These are phyloP conservation scores for Rhizopus microsporus DNA, from an alignment of 371 early-diverging fungal genomes.

Conservation along the genomic window DNA sequence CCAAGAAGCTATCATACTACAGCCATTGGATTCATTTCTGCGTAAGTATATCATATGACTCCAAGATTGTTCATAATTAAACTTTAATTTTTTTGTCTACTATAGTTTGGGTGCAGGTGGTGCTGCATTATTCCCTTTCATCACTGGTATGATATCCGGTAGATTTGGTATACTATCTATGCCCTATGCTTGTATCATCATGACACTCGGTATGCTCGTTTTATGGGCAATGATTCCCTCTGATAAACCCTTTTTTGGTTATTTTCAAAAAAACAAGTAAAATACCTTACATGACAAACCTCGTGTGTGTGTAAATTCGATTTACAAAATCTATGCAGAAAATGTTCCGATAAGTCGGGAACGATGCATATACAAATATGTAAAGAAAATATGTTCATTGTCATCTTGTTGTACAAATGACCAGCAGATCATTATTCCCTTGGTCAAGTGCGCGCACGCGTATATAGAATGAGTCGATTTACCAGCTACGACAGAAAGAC, in stretches of 20 bases:
- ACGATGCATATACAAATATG: too few relatives aligned
- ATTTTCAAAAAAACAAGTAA: constrained; percentile 5
- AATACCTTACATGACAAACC: not conserved
- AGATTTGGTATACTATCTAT: constrained; percentile 31
- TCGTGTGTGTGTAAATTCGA: constrained; percentile 5
- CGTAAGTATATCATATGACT: constrained; percentile 16
- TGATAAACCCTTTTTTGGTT: constrained; percentile 25
- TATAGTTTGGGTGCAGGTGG: constrained; percentile 39
- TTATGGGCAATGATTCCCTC: constrained; percentile 37
- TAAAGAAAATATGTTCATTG: too few relatives aligned
- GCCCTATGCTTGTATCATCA: constrained; percentile 28
- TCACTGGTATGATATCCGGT: constrained; percentile 34
- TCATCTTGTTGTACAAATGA: too few relatives aligned
- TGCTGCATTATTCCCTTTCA: constrained; percentile 39
- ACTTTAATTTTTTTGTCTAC: not conserved
- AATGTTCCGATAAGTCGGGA: not conserved
- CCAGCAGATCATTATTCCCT: too few relatives aligned
- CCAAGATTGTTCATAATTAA: not conserved
- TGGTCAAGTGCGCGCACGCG: too few relatives aligned
- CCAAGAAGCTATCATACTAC: constrained; percentile 38
- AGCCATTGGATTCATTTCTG: constrained; percentile 37
- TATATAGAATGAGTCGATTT: too few relatives aligned
- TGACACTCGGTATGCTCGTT: constrained; percentile 24
- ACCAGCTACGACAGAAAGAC: too few relatives aligned
- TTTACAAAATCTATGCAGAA: not conserved